Conservation (phyloP, 495 filamentous ascomycete genomes). For the Podospora fimiseda region DNA sequence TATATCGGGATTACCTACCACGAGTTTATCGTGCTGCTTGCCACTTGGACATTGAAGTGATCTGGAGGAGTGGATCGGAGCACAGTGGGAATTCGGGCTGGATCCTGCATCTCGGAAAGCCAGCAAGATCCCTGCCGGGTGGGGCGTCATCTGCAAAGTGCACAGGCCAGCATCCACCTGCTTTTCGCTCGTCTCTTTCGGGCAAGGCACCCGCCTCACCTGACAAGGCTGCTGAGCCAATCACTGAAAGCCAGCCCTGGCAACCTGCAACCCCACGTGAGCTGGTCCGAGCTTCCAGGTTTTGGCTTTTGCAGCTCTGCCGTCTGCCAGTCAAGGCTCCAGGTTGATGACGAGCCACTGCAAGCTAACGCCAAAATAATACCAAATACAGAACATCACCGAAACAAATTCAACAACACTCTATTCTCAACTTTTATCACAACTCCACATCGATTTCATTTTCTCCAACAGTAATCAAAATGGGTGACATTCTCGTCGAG, state of each 20-base stretch:
- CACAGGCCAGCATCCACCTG: not conserved
- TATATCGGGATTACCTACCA: no score
- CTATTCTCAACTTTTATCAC: slow-evolving; percentile 3
- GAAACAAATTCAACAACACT: slow-evolving; percentile 9
- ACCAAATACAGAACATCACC: slow-evolving; percentile 20
- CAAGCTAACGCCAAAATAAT: slow-evolving; percentile 14
- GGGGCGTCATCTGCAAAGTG: not conserved
- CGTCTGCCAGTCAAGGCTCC: slow-evolving; percentile 26
- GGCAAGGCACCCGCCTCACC: not conserved
- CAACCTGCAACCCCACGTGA: not conserved
- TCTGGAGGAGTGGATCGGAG: no score
- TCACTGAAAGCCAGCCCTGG: not conserved
- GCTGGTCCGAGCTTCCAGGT: no score
- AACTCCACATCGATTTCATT: no score
- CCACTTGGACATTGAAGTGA: no score
- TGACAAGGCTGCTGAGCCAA: slow-evolving; percentile 8
- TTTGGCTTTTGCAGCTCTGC: no score
- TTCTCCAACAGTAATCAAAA: slow-evolving; percentile 40
- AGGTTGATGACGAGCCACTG: slow-evolving; percentile 25
- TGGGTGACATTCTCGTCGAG: slow-evolving; percentile 82
- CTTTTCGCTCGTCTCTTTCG: not conserved
- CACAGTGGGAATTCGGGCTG: no score
- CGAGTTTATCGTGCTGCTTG: no score
- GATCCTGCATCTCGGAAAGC: not conserved
- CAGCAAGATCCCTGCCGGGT: not conserved